Evolutionary conservation across 2,329 filamentous ascomycete genomes (phyloP), one percentile per base, ranked within the genome.

Genomic region (Alternaria triticina): DNA sequence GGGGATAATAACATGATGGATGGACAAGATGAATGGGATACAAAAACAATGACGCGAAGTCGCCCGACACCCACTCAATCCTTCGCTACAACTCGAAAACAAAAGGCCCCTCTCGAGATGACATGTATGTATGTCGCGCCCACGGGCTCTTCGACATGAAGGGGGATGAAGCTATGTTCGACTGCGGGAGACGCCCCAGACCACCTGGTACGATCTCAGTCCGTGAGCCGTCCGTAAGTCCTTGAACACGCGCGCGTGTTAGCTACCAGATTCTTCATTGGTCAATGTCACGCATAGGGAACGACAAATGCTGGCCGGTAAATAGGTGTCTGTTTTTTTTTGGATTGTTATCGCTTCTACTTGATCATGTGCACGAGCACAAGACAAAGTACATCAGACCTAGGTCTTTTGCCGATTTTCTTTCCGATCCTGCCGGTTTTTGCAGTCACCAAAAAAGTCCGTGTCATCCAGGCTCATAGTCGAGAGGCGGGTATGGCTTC

Each of bases 331-430:
- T 51, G 36, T 22, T 51, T 54, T 54, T 64, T 61, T 59, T 36
- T 57, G 43, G 30, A 25, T 64, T 55, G 56, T 55, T 66, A 64
- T 59, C 50, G 46, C 58, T 57, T 51, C 57, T 59, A 66, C 54
- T 55, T 66, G 23, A 58, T 54, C 52, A 59, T 47, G 45, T 36
- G 33, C 46, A 33, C 22, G 36, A 23, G 27, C 54, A 49, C 33
- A 47, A 50, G 40, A 58, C 15, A 54, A 43, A 25, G 43, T 36
- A 52, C 22, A 27, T 50, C 59, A n/a, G 23, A 49, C 28, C 25
- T 51, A 22, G 20, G 50, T 49, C 45, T 43, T 43, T 44, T 45
- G 28, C 43, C 54, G 11, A 44, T 27, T 57, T 43, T 56, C 36
- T 54, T 33, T 17, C 33, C 45, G 52, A 51, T 33, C 30, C 54